Base-by-base conservation (phyloP, 2,329 filamentous ascomycete species). In the Lasiodiplodia gonubiensis region DNA sequence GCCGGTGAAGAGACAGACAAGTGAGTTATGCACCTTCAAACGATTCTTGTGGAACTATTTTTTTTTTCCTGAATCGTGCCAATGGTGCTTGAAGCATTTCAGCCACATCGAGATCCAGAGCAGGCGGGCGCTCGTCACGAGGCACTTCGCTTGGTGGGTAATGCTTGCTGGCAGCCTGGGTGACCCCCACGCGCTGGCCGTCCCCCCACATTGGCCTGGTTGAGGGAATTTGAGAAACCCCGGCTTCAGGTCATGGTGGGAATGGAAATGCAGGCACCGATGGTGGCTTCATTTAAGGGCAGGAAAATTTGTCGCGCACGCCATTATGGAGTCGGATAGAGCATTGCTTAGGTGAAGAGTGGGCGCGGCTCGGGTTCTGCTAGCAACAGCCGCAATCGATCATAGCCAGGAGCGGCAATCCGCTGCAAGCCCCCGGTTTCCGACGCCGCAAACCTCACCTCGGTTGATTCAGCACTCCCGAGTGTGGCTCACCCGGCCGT, bases 331-430 rank as follows among this genome's bases (percentile, higher is more conserved):
- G 59, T 27, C 27, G 12, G 12, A 63, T 63, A 51, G 59, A 51
- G 46, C 27, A 63, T 18, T 14, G 35, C 35, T 48, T 4, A 25
- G 25, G 18, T 27, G 14, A 18, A 46, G 35, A 37, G 51, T 30
- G 54, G 54, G 54, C 57, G n/a, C n/a, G n/a, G n/a, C 10, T 63
- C 59, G 59, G 59, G 59, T 63, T 51, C 59, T 63, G 42, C 18
- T 7, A 18, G 59, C 59, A 49, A 51, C 27, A 63, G 59, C 59
- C 59, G 59, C 59, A 63, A 39, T 63, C 46, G 57, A 18, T 35
- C 42, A 42, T 18, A 27, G 18, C 42, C 57, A 11, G n/a, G 42
- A 35, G 57, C 42, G 57, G 59, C 59, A 51, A 35, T 49, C 59
- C 59, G 59, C 27, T 51, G 59, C 59, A 63, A 30, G 3, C 27